A percentile compares a stretch with the other conserved stretches of the same genome.
Evolutionary conservation across 192 early-diverging fungal genomes (phyloP).

Genomic region (Mortierella alpina): DNA sequence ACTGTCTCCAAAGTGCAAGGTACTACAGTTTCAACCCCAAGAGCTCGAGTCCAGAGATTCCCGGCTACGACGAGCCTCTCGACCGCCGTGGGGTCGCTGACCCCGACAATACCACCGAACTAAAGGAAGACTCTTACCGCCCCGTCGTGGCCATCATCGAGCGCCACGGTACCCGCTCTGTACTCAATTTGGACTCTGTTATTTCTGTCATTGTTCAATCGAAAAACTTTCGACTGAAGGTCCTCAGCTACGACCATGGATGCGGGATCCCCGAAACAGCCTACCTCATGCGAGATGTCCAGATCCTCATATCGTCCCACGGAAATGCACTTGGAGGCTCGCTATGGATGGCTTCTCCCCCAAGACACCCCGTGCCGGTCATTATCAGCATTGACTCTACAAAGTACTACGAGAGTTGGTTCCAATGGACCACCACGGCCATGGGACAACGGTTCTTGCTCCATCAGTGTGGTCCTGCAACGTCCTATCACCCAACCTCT

Average conservation of each 20-base stretch:
- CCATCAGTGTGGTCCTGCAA: conserved; percentile 8
- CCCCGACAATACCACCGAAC: too few species aligned
- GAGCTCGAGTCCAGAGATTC: too few species aligned
- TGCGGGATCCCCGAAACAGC: conserved; percentile 28
- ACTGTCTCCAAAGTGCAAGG: too few species aligned
- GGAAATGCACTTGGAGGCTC: conserved; percentile 24
- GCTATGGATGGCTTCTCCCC: neutral
- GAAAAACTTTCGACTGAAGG: conserved; percentile 13
- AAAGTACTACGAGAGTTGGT: conserved; percentile 19
- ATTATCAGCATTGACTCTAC: conserved; percentile 18
- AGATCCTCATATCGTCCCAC: conserved; percentile 20
- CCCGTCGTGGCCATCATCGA: conserved; percentile 5
- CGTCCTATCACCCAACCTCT: neutral
- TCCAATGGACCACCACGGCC: conserved; percentile 7
- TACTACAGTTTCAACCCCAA: too few species aligned
- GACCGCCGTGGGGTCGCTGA: too few species aligned
- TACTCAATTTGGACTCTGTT: neutral
- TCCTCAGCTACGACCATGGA: conserved; percentile 18
- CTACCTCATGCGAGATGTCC: conserved; percentile 33
- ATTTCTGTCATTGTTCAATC: conserved; percentile 1
- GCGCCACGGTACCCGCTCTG: neutral
- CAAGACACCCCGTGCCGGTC: neutral
- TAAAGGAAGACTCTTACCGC: conserved; percentile 3
- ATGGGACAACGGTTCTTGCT: conserved; percentile 10
- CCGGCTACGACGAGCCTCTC: too few species aligned